Evolutionary conservation across 345 rosid species (phyloP), one percentile per base, ranked within the genome.

Genomic region (Acer saccharum): DNA sequence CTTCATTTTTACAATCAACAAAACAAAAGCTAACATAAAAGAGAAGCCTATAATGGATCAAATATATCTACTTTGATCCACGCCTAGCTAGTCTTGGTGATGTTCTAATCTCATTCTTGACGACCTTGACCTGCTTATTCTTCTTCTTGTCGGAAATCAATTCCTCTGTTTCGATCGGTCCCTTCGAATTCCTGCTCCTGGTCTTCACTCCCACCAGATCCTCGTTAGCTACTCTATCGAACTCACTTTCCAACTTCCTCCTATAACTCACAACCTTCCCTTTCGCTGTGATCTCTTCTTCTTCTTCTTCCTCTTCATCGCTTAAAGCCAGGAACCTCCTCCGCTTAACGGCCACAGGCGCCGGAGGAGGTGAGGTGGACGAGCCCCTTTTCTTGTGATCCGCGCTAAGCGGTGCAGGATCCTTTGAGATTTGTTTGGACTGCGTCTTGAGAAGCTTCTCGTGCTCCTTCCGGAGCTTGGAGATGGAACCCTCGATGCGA

Each of bases 401-500:
- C 58, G 13, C 50, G 3, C 3, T 10, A 46, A 46, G 50, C 61
- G 12, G 74, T 83, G 55, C 23, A 76, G 16, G 78, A 77, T 13
- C 23, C 2, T 44, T 46, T 0, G 79, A 72, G 20, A 61, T 66
- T 2, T 20, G 32, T 18, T 71, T 68, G 68, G 21, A 32, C 60
- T 72, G 73, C 39, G 76, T 68, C 69, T 81, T 72, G 6, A 4
- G 21, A 32, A 32, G 18, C 71, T 65, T 87, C 55, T 90, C 93
- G 2, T 86, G 87, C 77, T 87, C 87, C 13, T 80, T 84, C 0
- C 90, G 88, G 61, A 95, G 94, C 71, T 83, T 87, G 50, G 80
- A 61, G 65, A 87, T 76, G 43, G 81, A 91, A 18, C 99, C 99
- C 67, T 95, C 99, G 62, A 95, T 95, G 6, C 94, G 89, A 43